These are phyloP conservation scores for Logfia minima DNA, from an alignment of 129 eudicot species.

Conservation along the genomic window DNA sequence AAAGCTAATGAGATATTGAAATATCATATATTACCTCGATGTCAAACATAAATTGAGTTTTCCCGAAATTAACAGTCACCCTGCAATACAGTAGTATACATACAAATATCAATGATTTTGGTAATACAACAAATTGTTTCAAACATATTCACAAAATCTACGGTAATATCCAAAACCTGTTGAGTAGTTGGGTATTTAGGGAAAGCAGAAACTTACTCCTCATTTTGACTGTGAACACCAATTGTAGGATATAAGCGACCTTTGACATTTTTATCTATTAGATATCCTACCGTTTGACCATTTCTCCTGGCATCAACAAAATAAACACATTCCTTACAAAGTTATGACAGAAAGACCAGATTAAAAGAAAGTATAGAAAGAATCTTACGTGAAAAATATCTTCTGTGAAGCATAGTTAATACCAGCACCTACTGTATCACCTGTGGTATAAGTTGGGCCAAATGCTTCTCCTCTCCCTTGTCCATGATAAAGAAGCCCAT, in stretches of 20 bases:
- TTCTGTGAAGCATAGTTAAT: conserved; percentile 67
- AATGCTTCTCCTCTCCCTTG: conserved; percentile 76
- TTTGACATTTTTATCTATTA: conserved; percentile 60
- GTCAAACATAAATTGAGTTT: conserved; percentile 78
- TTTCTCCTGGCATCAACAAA: conserved; percentile 60
- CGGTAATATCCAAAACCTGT: not conserved
- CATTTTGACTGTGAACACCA: conserved; percentile 93
- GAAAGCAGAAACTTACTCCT: conserved; percentile 68
- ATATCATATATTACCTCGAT: conserved; percentile 53
- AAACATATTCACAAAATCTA: not conserved
- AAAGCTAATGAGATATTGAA: conserved; percentile 2
- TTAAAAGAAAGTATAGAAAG: conserved; percentile 6
- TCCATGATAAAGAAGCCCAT: conserved; percentile 86
- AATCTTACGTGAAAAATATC: conserved; percentile 84
- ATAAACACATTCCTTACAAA: conserved; percentile 8
- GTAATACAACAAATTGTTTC: conserved; percentile 2
- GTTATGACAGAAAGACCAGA: conserved; percentile 6
- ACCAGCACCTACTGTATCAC: conserved; percentile 88
- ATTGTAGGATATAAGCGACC: conserved; percentile 79
- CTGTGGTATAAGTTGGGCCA: conserved; percentile 68
- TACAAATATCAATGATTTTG: conserved; percentile 1
- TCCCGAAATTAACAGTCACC: conserved; percentile 89
- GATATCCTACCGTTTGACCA: conserved; percentile 66
- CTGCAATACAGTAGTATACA: conserved; percentile 42
- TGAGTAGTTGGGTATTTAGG: not conserved